A percentile compares a stretch with the other conserved stretches of the same genome.
Conservation (phyloP, 1,284 basidiomycete genomes). For the Golubevia pallescens region DNA sequence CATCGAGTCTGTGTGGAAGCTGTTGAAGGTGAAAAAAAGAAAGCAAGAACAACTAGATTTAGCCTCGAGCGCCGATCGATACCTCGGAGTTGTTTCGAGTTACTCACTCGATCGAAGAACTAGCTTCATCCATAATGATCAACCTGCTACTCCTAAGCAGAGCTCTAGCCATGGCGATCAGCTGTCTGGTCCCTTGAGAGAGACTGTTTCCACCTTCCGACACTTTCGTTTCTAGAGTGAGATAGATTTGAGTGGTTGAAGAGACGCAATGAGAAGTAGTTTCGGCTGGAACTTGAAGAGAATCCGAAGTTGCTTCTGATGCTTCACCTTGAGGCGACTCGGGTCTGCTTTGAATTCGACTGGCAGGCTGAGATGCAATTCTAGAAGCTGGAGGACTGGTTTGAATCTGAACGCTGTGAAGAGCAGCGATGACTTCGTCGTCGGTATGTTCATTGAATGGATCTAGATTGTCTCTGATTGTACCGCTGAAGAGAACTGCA, state of each 20-base stretch:
- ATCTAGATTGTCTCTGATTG: slow-evolving; percentile 43
- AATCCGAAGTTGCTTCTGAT: too few relatives aligned
- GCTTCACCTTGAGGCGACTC: background rate
- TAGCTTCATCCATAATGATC: slow-evolving; percentile 56
- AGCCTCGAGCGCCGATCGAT: too few relatives aligned
- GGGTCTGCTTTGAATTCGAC: background rate
- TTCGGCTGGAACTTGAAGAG: too few relatives aligned
- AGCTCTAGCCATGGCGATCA: slow-evolving; percentile 52
- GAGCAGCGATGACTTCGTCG: slow-evolving; percentile 26
- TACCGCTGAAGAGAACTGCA: slow-evolving; percentile 48
- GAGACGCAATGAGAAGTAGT: too few relatives aligned
- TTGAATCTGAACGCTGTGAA: slow-evolving; percentile 24
- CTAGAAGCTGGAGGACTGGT: slow-evolving; percentile 11
- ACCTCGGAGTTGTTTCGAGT: too few relatives aligned
- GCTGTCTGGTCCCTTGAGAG: slow-evolving; percentile 48
- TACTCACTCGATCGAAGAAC: slow-evolving; percentile 33
- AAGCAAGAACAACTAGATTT: too few relatives aligned
- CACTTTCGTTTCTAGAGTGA: slow-evolving; percentile 33
- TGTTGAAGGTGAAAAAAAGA: too few relatives aligned
- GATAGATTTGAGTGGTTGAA: background rate
- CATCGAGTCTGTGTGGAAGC: slow-evolving; percentile 30
- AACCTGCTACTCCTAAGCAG: slow-evolving; percentile 34
- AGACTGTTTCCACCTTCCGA: slow-evolving; percentile 48
- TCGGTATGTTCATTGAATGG: slow-evolving; percentile 39
- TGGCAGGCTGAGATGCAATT: background rate